Evolutionary conservation across 192 early-diverging fungal species (phyloP).

Genomic region (Powellomyces hirtus): DNA sequence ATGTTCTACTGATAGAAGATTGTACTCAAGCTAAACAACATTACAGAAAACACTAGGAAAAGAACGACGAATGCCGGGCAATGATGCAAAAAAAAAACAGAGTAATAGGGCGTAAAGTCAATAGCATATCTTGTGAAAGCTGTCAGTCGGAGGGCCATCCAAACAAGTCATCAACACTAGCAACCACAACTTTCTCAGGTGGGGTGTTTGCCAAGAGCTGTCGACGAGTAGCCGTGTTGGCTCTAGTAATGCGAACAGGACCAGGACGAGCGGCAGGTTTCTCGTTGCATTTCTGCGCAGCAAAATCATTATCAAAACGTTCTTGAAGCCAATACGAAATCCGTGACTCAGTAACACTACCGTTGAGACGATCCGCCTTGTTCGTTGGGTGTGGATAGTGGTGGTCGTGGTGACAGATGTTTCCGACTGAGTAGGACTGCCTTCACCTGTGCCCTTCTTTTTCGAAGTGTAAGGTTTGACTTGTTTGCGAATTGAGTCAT

Average conservation of each 20-base stretch:
- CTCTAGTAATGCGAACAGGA: background rate
- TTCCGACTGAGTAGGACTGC: constrained; percentile 4
- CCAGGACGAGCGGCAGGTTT: background rate
- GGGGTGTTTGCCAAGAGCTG: background rate
- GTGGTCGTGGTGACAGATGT: constrained; percentile 13
- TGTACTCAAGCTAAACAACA: too few species aligned
- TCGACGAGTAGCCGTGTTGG: constrained; percentile 1
- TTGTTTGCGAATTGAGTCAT: too few species aligned
- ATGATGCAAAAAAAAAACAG: too few species aligned
- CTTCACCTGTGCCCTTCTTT: too few species aligned
- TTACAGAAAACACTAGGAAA: too few species aligned
- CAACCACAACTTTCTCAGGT: background rate
- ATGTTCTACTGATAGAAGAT: too few species aligned
- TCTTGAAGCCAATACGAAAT: background rate
- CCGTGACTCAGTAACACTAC: background rate
- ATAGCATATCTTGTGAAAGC: background rate
- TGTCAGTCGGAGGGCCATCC: constrained; percentile 1
- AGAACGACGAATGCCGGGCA: too few species aligned
- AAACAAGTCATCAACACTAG: background rate
- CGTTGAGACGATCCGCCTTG: background rate
- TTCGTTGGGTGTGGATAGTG: constrained; percentile 6
- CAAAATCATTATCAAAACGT: background rate
- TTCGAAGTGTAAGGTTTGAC: too few species aligned
- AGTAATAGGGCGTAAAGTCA: too few species aligned
- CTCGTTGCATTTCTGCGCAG: background rate